Conservation (phyloP, 2,329 filamentous ascomycete genomes). For the Microcera coccophila region DNA sequence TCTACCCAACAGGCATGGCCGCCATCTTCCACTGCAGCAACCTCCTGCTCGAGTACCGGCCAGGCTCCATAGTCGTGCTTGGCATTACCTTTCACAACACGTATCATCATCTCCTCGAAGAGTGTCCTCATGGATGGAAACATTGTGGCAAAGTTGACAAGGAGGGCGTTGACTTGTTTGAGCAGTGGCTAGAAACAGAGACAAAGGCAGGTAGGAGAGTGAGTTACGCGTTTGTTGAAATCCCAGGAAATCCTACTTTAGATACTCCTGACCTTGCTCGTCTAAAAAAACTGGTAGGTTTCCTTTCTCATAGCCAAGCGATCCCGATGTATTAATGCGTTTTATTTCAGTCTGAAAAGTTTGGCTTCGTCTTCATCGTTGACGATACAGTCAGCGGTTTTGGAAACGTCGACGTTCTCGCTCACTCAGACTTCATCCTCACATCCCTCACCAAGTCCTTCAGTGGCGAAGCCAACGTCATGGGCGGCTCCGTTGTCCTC, state of each 20-base stretch:
- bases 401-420: slow-evolving; percentile 48
- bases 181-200: slow-evolving; percentile 41
- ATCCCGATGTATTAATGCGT: background rate
- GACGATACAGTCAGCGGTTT: slow-evolving; percentile 49
- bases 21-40: slow-evolving; percentile 44
- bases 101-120: slow-evolving; percentile 44
- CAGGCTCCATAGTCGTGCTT: slow-evolving; percentile 40
- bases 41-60: slow-evolving; percentile 33
- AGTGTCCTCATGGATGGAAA: slow-evolving; percentile 41
- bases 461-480: slow-evolving; percentile 52
- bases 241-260: slow-evolving; percentile 36
- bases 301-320: background rate
- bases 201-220: slow-evolving; percentile 37
- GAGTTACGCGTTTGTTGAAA: slow-evolving; percentile 47
- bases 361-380: slow-evolving; percentile 42
- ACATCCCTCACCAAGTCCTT: slow-evolving; percentile 57
- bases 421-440: slow-evolving; percentile 46
- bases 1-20: slow-evolving; percentile 55
- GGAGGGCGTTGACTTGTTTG: slow-evolving; percentile 41
- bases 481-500: slow-evolving; percentile 49
- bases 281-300: slow-evolving; percentile 38
- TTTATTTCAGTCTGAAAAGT: slow-evolving; percentile 37
- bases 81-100: slow-evolving; percentile 52
- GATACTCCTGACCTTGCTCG: slow-evolving; percentile 32
- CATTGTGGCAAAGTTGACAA: slow-evolving; percentile 45